Conservation (phyloP, 768 basidiomycete species). For the Lentinula guzmanii region DNA sequence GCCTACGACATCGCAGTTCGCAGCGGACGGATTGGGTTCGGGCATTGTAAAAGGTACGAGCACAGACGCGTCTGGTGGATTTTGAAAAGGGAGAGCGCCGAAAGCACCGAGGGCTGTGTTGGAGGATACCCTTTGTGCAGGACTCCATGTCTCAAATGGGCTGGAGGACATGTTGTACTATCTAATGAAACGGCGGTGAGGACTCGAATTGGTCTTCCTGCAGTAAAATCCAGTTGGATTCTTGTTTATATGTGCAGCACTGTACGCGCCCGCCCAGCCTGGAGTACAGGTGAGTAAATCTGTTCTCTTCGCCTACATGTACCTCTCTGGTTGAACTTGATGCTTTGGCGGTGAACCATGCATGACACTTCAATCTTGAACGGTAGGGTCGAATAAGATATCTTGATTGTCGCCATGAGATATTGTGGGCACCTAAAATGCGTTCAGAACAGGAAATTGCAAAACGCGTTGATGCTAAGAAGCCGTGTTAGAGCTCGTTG, state of each 20-base stretch:
- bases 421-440: background rate
- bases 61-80: background rate
- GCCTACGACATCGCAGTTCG: conserved; percentile 38
- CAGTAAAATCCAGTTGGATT: background rate
- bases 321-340: background rate
- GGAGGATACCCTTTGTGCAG: background rate
- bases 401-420: background rate
- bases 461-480: background rate
- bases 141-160: background rate
- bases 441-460: background rate
- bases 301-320: background rate
- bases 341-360: background rate
- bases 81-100: background rate
- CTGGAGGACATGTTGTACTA: background rate
- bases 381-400: background rate
- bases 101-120: background rate
- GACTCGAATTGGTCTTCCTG: background rate
- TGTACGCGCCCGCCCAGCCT: background rate
- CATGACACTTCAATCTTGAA: background rate
- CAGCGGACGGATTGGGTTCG: conserved; percentile 30
- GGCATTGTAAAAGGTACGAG: conserved; percentile 37
- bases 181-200: background rate
- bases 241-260: background rate
- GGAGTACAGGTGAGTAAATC: background rate
- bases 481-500: background rate